Conservation (phyloP, 768 basidiomycete species). For the Psilocybe tampanensis region DNA sequence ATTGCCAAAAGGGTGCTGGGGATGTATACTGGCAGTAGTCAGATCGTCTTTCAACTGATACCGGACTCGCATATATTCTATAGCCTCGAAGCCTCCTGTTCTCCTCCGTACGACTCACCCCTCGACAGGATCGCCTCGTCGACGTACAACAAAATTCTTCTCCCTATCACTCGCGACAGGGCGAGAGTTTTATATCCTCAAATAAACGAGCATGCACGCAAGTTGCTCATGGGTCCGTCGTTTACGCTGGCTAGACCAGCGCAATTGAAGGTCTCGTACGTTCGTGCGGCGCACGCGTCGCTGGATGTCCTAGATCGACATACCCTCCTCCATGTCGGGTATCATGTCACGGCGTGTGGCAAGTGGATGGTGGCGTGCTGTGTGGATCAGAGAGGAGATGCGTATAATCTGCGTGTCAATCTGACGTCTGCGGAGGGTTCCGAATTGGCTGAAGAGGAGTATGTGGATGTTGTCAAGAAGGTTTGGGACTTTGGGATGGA, state of each 20-base stretch:
- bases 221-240: slow-evolving; percentile 65
- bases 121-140: slow-evolving; percentile 58
- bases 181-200: slow-evolving; percentile 44
- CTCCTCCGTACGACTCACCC: slow-evolving; percentile 40
- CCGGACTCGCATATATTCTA: slow-evolving; percentile 63
- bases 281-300: slow-evolving; percentile 35
- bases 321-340: slow-evolving; percentile 77
- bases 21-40: slow-evolving; percentile 37
- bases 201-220: slow-evolving; percentile 33
- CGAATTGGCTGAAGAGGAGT: slow-evolving; percentile 29
- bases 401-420: slow-evolving; percentile 70
- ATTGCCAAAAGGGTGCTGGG: not conserved
- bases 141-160: slow-evolving; percentile 72
- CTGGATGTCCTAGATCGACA: slow-evolving; percentile 46
- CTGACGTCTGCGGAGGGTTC: slow-evolving; percentile 31
- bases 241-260: slow-evolving; percentile 60
- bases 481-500: slow-evolving; percentile 73
- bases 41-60: slow-evolving; percentile 72
- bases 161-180: slow-evolving; percentile 61
- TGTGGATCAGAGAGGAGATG: slow-evolving; percentile 79
- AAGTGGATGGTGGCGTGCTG: slow-evolving; percentile 81
- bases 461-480: slow-evolving; percentile 53
- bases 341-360: slow-evolving; percentile 62
- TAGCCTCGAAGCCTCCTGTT: slow-evolving; percentile 38
- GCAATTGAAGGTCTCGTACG: slow-evolving; percentile 39